These are phyloP conservation scores for Phytophthora meadii DNA, from an alignment of 352 stramenopile species.

Conservation along the genomic window DNA sequence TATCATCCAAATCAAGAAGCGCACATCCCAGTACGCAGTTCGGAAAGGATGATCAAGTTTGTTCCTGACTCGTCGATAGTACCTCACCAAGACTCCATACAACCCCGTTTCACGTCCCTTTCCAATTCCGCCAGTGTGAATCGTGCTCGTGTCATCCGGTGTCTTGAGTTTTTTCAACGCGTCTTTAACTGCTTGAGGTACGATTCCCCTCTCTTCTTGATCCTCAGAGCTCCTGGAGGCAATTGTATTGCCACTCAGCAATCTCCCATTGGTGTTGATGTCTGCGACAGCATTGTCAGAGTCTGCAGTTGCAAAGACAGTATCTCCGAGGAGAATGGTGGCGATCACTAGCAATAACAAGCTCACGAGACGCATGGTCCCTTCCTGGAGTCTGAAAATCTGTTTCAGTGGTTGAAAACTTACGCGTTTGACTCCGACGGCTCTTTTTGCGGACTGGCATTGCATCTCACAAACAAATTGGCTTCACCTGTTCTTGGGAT, in stretches of 20 bases:
- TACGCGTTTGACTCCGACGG: no score
- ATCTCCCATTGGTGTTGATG: background rate
- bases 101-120: background rate
- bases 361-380: background rate
- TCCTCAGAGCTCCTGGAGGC: background rate
- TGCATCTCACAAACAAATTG: background rate
- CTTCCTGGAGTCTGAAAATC: background rate
- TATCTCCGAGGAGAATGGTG: background rate
- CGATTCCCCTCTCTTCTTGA: constrained; percentile 9
- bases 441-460: no score
- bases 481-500: constrained; percentile 5
- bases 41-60: background rate
- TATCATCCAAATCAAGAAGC: constrained; percentile 18
- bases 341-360: background rate
- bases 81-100: background rate
- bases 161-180: constrained; percentile 10
- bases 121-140: background rate
- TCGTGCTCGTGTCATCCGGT: constrained; percentile 7
- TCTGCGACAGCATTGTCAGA: background rate
- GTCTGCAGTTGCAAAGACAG: background rate
- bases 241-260: background rate
- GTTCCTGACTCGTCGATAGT: background rate
- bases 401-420: background rate
- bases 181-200: background rate
- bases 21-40: constrained; percentile 6